A percentile compares a stretch with the other conserved stretches of the same genome.
phyloP scores from a whole-genome alignment of 140 eudicot species.

The Erigeron philadelphicus region DNA sequence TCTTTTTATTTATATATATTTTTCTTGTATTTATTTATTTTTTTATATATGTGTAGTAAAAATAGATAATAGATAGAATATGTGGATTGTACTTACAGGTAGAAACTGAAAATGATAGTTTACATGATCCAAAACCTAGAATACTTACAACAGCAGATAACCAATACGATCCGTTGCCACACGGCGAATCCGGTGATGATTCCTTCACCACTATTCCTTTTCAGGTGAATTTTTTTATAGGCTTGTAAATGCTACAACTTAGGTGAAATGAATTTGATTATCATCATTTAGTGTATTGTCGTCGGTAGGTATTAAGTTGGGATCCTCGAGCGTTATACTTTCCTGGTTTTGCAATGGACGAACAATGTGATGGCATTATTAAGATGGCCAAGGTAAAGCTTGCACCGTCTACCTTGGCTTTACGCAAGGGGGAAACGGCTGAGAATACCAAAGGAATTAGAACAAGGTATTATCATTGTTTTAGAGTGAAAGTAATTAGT shows the following conservation, averaged over 20 bases:
- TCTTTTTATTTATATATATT: background rate
- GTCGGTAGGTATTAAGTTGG: constrained; percentile 75
- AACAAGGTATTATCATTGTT: constrained; percentile 51
- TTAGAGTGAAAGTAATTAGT: background rate
- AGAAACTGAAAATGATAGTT: constrained; percentile 31
- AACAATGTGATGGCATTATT: constrained; percentile 64
- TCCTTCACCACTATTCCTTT: constrained; percentile 57
- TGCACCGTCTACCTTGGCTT: constrained; percentile 76
- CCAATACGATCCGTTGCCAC: constrained; percentile 42
- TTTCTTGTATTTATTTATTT: too few relatives aligned
- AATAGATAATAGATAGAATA: background rate
- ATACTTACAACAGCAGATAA: constrained; percentile 20
- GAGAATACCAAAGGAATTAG: constrained; percentile 79
- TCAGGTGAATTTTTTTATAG: constrained; percentile 48
- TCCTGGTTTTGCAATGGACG: constrained; percentile 69
- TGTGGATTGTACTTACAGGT: constrained; percentile 25
- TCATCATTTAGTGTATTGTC: background rate
- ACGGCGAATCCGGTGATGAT: constrained; percentile 68
- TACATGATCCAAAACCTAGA: constrained; percentile 39
- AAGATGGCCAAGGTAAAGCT: constrained; percentile 62
- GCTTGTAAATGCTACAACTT: too few relatives aligned
- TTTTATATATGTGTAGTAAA: background rate
- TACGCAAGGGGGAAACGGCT: constrained; percentile 73
- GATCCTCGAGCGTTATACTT: constrained; percentile 71
- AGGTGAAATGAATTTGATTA: background rate